Evolutionary conservation across 179 eudicot species (phyloP), one percentile per base, ranked within the genome.

Genomic region (Corrigiola litoralis): DNA sequence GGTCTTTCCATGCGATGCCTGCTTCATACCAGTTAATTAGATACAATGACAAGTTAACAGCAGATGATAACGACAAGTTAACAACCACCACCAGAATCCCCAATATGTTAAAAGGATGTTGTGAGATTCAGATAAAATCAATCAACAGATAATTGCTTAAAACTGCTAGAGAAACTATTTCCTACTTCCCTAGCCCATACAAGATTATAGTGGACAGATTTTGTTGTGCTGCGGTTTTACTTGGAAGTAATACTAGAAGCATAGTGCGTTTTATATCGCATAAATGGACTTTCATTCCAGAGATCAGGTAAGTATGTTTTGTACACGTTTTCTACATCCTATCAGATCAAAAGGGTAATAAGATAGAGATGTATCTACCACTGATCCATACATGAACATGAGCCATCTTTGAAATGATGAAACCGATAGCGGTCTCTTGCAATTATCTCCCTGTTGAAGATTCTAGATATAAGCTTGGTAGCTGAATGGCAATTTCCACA

Each of bases 401-500:
- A 37, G 2, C 87, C 87, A 68, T 76, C 77, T 70, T 76, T 71
- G 52, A 83, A 83, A 76, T 78, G 87, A 52, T 83, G 87, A 38
- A 83, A 83, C 29, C 85, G 82, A 14, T 58, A 75, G 14, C 83
- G 66, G 57, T 83, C 87, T 72, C 87, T 73, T 0, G 79, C 85
- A 45, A 78, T 65, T 1, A 80, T 80, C 60, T 75, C 81, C 72
- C 87, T 71, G 49, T 73, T 74, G 41, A 67, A 80, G 24, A 80
- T 75, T 71, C 67, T 75, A 2, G 87, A 80, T 29, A 80, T 68
- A 46, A 78, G 51, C 62, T 83, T 80, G 21, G 74, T 78, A 61
- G 85, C 83, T 10, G 79, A 61, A 66, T 83, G 87, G 49, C 87
- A 83, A 58, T 83, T 74, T n/a, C 73, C 83, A 68, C 87, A 83